phyloP scores from a whole-genome alignment of 2,329 filamentous ascomycete genomes.

The Fusarium sp. region DNA sequence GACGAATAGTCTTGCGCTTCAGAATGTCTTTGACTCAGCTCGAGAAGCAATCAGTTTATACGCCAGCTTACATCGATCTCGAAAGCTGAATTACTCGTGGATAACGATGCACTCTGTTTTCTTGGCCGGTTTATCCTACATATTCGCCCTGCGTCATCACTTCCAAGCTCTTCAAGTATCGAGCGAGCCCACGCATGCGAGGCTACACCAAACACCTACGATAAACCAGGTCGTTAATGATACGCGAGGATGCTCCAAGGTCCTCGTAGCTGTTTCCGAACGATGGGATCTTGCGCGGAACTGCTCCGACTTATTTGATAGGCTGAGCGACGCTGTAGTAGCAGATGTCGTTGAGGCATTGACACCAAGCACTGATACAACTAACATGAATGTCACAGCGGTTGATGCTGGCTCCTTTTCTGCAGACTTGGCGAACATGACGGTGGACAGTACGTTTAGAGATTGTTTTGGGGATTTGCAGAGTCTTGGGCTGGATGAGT shows the following conservation, averaged over 20 bases:
- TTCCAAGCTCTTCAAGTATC: conserved; percentile 48
- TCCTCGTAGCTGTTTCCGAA: conserved; percentile 57
- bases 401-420: conserved; percentile 18
- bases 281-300: conserved; percentile 54
- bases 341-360: conserved; percentile 51
- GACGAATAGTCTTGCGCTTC: conserved; percentile 44
- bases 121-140: conserved; percentile 57
- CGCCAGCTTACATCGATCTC: conserved; percentile 55
- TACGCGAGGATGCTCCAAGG: conserved; percentile 57
- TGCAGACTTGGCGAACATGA: conserved; percentile 41
- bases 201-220: conserved; percentile 49
- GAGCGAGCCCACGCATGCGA: conserved; percentile 2
- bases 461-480: conserved; percentile 52
- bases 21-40: conserved; percentile 54
- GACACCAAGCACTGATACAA: not conserved
- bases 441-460: conserved; percentile 53
- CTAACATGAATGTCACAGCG: not conserved
- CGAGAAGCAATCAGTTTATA: conserved; percentile 56
- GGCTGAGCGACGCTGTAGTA: conserved; percentile 56
- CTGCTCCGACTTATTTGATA: conserved; percentile 57
- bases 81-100: conserved; percentile 61
- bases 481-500: conserved; percentile 39
- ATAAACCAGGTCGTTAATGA: conserved; percentile 58
- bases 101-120: conserved; percentile 61
- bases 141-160: conserved; percentile 56